Base-by-base conservation (phyloP, 192 early-diverging fungal species). In the Thamnidium elegans region DNA sequence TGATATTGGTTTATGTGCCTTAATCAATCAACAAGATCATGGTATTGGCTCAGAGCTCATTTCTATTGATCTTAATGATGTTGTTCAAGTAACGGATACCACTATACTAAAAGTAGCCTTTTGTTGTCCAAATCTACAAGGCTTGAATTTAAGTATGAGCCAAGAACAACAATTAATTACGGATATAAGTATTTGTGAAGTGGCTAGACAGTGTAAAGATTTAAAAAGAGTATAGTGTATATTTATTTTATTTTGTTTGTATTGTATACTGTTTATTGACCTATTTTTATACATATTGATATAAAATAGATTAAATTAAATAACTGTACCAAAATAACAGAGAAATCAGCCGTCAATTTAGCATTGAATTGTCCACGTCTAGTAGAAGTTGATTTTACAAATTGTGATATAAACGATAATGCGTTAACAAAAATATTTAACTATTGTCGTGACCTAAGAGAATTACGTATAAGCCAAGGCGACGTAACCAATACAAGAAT, bases 351-450 rank as follows among this genome's bases (percentile, higher is more conserved):
- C 9, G 42, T 81, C 20, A 63, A 77, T 19, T 74, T 86, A n/a
- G 80, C 80, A 19, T 56, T 50, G 10, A 52, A 80, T 55, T 86
- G 84, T 59, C 73, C 76, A 9, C 71, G 74, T 6, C 65, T 86
- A 20, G 66, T 86, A 55, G 84, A 86, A 55, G 73, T 86, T 11
- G 84, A 86, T 60, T 54, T 84, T 26, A 79, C 74, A 39, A 77
- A 78, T 44, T 86, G 84, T 62, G 68, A 71, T 7, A 76, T 86
- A 56, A 81, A 78, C 2, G 77, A 83, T 58, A 55, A 55, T 19
- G 71, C 76, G 9, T 69, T 86, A 13, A 56, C 70, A 20, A 51
- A 68, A 0, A 71, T 86, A 30, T 80, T 83, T 43, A 44, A 77
- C 53, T 65, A 64, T 13, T 68, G 76, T 23, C 72, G 63, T 23